Conservation (phyloP, 2,329 filamentous ascomycete genomes). For the Pestalotiopsis sp. region DNA sequence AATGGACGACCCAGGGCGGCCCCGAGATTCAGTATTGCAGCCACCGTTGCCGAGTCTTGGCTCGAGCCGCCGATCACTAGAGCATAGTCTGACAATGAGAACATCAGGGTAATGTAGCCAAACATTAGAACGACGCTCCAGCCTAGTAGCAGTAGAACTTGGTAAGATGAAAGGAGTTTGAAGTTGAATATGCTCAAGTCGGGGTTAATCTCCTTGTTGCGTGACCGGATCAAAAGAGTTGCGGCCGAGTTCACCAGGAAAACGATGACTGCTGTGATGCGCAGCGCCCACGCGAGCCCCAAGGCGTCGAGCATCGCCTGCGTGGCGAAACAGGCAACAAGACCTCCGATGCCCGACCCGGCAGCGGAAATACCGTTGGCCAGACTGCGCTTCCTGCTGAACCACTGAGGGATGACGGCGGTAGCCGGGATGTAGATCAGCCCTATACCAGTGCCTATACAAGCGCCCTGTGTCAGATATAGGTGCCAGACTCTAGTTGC, state of each 20-base stretch:
- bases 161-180: conserved; percentile 31
- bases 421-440: conserved; percentile 58
- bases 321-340: conserved; percentile 38
- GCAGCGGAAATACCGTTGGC: conserved; percentile 61
- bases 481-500: neutral
- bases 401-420: conserved; percentile 63
- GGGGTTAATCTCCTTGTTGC: neutral
- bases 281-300: conserved; percentile 59
- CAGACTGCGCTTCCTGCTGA: conserved; percentile 55
- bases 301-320: conserved; percentile 58
- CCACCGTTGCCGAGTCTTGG: conserved; percentile 20
- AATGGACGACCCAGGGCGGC: neutral
- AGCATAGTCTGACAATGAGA: conserved; percentile 64
- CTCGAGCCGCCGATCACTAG: conserved; percentile 56
- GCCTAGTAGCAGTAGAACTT: conserved; percentile 55
- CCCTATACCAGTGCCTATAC: conserved; percentile 62
- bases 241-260: neutral
- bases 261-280: neutral
- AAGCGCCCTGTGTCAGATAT: conserved; percentile 49
- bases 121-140: conserved; percentile 64
- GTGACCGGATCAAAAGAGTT: neutral
- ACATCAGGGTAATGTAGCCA: conserved; percentile 65
- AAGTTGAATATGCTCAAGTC: neutral
- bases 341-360: conserved; percentile 59
- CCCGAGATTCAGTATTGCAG: neutral